These are phyloP conservation scores for Gynochthodes officinalis DNA, from an alignment of 257 asterid genomes.

Conservation along the genomic window DNA sequence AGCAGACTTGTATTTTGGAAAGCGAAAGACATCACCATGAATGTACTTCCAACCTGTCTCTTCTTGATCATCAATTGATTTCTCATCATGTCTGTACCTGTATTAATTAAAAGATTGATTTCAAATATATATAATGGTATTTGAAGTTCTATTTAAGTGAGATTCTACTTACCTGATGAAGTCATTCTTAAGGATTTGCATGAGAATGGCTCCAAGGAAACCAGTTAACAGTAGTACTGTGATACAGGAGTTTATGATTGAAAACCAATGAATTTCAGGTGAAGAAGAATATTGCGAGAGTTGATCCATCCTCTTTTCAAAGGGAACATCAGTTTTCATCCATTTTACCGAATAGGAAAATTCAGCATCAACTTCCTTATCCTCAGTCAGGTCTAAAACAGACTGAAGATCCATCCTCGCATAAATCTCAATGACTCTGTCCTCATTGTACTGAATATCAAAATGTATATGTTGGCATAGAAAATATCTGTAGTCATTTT, in stretches of 20 bases:
- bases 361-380: slow-evolving; percentile 1
- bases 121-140: not conserved
- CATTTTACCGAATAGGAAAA: not conserved
- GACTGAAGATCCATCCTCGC: slow-evolving; percentile 66
- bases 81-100: not conserved
- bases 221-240: slow-evolving; percentile 65
- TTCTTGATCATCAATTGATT: slow-evolving; percentile 50
- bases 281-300: slow-evolving; percentile 56
- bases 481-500: slow-evolving; percentile 56
- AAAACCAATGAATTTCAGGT: slow-evolving; percentile 74
- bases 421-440: slow-evolving; percentile 71
- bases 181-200: slow-evolving; percentile 72
- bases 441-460: slow-evolving; percentile 53
- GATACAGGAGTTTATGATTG: slow-evolving; percentile 68
- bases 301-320: slow-evolving; percentile 75
- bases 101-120: not conserved
- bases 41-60: slow-evolving; percentile 81
- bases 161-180: slow-evolving; percentile 43
- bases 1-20: slow-evolving; percentile 50
- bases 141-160: not conserved
- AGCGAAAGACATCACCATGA: slow-evolving; percentile 75
- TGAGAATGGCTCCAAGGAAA: slow-evolving; percentile 60
- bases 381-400: slow-evolving; percentile 27
- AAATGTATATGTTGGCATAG: slow-evolving; percentile 67
- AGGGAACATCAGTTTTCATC: slow-evolving; percentile 8